Base-by-base conservation (phyloP, 768 basidiomycete genomes). In the Cystobasidium tubakii region DNA sequence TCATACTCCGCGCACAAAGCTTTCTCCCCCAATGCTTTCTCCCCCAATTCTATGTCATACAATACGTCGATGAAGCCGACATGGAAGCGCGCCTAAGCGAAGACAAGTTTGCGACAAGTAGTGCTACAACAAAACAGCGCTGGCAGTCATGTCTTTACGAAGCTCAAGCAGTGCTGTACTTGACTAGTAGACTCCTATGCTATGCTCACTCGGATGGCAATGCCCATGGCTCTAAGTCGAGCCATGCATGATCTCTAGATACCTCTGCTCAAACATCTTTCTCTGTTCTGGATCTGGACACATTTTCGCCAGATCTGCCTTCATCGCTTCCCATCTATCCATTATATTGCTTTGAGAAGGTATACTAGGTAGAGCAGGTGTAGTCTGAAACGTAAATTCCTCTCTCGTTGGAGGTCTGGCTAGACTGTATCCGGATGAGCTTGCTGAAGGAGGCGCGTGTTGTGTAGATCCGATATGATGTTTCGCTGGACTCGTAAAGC, bases 311-410 rank as follows among this genome's bases (percentile, higher is more conserved):
- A 60, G 23, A 21, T 60, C 57, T 29, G 25, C 33, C 27, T 34
- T 60, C 57, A 60, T 60, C 4, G 57, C 57, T 60, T 60, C 57
- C 57, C 57, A 60, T 60, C 21, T 27, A 15, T 60, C 57, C 13
- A 6, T 6, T 17, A 60, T 23, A 34, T 60, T 60, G 27, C 15
- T 60, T 13, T 27, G 33, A 27, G 57, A 60, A 25, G 57, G 57
- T 60, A 60, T 60, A 60, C 57, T 60, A 29, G 57, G 27, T 21
- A 60, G 23, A 60, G 57, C 29, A 12, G 57, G 57, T 15, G 25
- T 60, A 15, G 57, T 34, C 13, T 27, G 33, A 21, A 60, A 60
- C 4, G 57, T 60, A 25, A 60, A 60, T 27, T 60, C 57, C 13
- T 60, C 57, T 21, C 57, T 25, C 29, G 57, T 29, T 2, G 57